A percentile compares a stretch with the other conserved stretches of the same genome.
These are phyloP conservation scores for bread wheat (Triticum aestivum) DNA, from an alignment of 176 grass and related monocot genomes.

Conservation along the genomic window DNA sequence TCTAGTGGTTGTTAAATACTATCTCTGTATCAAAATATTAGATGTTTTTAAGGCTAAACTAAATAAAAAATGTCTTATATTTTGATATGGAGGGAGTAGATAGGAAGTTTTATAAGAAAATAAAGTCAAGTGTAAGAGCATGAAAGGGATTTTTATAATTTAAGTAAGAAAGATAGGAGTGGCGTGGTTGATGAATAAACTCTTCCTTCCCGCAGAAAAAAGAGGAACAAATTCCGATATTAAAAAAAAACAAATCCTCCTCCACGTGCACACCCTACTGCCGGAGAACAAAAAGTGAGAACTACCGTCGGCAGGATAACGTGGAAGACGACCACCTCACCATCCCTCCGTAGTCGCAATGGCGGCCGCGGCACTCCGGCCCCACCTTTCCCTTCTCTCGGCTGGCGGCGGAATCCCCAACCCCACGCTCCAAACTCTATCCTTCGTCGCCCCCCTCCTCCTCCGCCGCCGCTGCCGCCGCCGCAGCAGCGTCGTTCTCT, in stretches of 20 bases:
- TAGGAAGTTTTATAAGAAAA: too few species aligned
- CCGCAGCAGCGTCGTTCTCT: constrained; percentile 23
- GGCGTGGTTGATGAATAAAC: too few species aligned
- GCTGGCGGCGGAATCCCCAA: not conserved
- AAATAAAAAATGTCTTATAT: too few species aligned
- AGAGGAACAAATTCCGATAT: not conserved
- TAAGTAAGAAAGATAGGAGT: too few species aligned
- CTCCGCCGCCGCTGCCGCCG: not conserved
- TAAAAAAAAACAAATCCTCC: too few species aligned
- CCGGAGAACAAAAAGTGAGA: not conserved
- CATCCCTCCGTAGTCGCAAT: constrained; percentile 5
- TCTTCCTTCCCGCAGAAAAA: not conserved
- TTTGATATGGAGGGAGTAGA: too few species aligned
- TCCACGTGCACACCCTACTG: not conserved
- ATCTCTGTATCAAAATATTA: too few species aligned
- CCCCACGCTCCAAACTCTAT: not conserved
- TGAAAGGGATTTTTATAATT: too few species aligned
- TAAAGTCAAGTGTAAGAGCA: too few species aligned
- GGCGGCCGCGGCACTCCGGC: constrained; percentile 38
- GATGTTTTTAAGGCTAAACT: too few species aligned
- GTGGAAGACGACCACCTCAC: constrained; percentile 36
- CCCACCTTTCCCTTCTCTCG: not conserved
- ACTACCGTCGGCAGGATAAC: constrained; percentile 27
- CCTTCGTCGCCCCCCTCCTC: not conserved
- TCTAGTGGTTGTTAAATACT: too few species aligned